Evolutionary conservation across 1,139 yeast genomes (phyloP).

Genomic region (Diutina ranongensis): DNA sequence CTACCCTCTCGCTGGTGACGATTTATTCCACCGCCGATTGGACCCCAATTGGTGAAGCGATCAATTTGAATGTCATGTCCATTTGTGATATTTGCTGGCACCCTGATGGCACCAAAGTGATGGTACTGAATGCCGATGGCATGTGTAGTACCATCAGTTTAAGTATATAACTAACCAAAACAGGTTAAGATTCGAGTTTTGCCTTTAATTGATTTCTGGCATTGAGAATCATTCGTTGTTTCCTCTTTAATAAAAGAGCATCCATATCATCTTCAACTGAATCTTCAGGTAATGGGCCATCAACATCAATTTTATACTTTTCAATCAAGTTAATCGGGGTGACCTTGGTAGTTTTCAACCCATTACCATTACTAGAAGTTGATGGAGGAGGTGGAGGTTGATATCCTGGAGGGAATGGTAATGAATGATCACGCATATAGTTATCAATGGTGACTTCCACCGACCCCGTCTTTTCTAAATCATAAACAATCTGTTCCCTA

Average conservation of each 20-base stretch:
- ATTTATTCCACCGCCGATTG: slow-evolving; percentile 68
- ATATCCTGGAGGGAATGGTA: slow-evolving; percentile 55
- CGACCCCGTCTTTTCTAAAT: slow-evolving; percentile 59
- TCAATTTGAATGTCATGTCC: slow-evolving; percentile 78
- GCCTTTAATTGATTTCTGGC: not conserved
- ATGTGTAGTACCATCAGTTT: slow-evolving; percentile 36
- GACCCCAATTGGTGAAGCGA: slow-evolving; percentile 60
- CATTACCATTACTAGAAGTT: not conserved
- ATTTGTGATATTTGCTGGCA: slow-evolving; percentile 87
- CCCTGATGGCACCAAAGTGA: slow-evolving; percentile 55
- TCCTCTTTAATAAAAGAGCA: slow-evolving; percentile 3
- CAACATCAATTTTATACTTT: slow-evolving; percentile 21
- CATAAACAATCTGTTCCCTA: slow-evolving; percentile 57
- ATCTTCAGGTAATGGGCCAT: slow-evolving; percentile 2
- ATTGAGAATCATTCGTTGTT: slow-evolving; percentile 2
- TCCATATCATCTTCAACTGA: not conserved
- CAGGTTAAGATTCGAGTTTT: not conserved
- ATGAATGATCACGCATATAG: slow-evolving; percentile 48
- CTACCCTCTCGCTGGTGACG: slow-evolving; percentile 79
- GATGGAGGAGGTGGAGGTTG: not conserved
- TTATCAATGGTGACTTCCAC: slow-evolving; percentile 73
- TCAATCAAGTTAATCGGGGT: slow-evolving; percentile 21
- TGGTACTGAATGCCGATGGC: slow-evolving; percentile 89
- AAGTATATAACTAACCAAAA: too few relatives aligned
- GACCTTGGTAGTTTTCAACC: not conserved